Percentiles rank a stretch among this genome's conserved stretches.
phyloP scores from a whole-genome alignment of 1,284 basidiomycete species.

The Wallemia ichthyophaga region DNA sequence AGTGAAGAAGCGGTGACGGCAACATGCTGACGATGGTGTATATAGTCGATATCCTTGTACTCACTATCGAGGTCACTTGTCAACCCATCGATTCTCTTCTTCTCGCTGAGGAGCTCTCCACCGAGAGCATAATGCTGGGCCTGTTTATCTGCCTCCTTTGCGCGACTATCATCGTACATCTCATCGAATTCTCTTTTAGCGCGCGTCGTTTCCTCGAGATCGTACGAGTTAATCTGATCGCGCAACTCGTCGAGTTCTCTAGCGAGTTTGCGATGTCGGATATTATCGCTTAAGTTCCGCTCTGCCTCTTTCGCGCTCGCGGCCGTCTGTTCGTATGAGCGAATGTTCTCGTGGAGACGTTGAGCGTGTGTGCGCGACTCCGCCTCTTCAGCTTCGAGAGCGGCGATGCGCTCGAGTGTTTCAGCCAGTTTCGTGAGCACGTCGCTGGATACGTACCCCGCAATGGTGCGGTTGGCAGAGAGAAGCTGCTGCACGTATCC shows the following conservation, averaged over 20 bases:
- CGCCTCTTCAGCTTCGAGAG: constrained; percentile 21
- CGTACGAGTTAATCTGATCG: constrained; percentile 36
- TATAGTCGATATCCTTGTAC: constrained; percentile 58
- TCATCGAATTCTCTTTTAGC: constrained; percentile 55
- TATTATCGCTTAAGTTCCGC: constrained; percentile 51
- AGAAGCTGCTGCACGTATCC: neutral
- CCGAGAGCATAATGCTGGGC: constrained; percentile 17
- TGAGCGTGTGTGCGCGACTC: constrained; percentile 24
- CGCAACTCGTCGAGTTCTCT: constrained; percentile 36
- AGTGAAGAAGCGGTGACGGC: constrained; percentile 89
- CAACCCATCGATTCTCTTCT: constrained; percentile 33
- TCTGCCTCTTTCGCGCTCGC: constrained; percentile 15
- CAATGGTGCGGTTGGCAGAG: constrained; percentile 8
- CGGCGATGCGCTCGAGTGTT: constrained; percentile 7
- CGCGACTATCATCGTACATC: constrained; percentile 37
- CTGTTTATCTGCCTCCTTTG: constrained; percentile 21
- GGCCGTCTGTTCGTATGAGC: constrained; percentile 31
- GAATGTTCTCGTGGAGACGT: constrained; percentile 22
- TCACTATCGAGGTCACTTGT: constrained; percentile 44
- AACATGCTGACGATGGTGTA: constrained; percentile 48
- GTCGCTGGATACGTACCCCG: constrained; percentile 8
- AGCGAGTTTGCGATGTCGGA: constrained; percentile 39
- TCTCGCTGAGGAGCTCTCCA: constrained; percentile 10
- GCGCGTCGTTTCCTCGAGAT: constrained; percentile 51
- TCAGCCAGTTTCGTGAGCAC: constrained; percentile 9